Percentiles rank a stretch among this genome's conserved stretches.
Evolutionary conservation across 129 eudicot genomes (phyloP).

Genomic region (Glebionis coronaria): DNA sequence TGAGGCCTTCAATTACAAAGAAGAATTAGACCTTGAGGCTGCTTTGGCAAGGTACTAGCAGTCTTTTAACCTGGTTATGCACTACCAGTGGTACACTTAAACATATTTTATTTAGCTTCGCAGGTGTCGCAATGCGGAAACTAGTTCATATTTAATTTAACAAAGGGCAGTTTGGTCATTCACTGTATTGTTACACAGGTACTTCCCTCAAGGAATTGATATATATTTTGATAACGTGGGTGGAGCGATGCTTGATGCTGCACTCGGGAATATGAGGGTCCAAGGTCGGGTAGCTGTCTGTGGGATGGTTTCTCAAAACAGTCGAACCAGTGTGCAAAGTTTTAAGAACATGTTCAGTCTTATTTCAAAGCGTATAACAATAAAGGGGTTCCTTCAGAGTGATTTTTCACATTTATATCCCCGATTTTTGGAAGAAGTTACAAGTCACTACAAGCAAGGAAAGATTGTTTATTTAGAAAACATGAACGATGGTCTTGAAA

Average conservation of each 20-base stretch:
- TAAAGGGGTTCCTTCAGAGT: slow-evolving; percentile 73
- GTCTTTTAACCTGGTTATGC: background rate
- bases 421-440: slow-evolving; percentile 49
- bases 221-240: slow-evolving; percentile 94
- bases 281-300: slow-evolving; percentile 78
- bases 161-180: slow-evolving; percentile 24
- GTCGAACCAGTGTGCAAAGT: slow-evolving; percentile 38
- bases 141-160: background rate
- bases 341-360: slow-evolving; percentile 51
- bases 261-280: slow-evolving; percentile 69
- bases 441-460: slow-evolving; percentile 44
- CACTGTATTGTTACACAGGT: slow-evolving; percentile 37
- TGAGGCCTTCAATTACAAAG: slow-evolving; percentile 84
- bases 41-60: slow-evolving; percentile 60
- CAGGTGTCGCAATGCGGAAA: background rate
- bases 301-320: slow-evolving; percentile 81
- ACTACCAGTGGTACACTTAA: background rate
- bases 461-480: slow-evolving; percentile 71
- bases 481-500: slow-evolving; percentile 66
- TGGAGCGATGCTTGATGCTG: slow-evolving; percentile 88
- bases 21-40: slow-evolving; percentile 70
- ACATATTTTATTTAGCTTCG: background rate
- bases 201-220: slow-evolving; percentile 78
- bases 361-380: slow-evolving; percentile 50
- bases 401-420: slow-evolving; percentile 56